phyloP scores from a whole-genome alignment of 345 rosid genomes.

The Bretschneidera sinensis region DNA sequence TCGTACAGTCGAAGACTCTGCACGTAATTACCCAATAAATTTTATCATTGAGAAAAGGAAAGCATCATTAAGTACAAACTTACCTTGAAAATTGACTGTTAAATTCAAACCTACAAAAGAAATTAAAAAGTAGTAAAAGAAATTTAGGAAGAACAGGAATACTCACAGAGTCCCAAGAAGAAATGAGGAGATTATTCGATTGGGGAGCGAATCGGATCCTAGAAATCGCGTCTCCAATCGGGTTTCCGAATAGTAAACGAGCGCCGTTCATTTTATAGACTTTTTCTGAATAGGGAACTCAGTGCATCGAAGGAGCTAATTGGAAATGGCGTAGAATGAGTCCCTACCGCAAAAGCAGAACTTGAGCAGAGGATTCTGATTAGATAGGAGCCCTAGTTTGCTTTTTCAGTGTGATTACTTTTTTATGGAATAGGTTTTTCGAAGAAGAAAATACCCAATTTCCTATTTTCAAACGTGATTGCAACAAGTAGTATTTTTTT shows the following conservation, averaged over 20 bases:
- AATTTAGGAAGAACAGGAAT: not conserved
- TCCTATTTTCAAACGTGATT: too few relatives aligned
- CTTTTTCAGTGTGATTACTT: not conserved
- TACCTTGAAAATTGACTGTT: too few relatives aligned
- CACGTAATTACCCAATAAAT: not conserved
- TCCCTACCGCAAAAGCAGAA: not conserved
- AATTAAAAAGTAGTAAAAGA: not conserved
- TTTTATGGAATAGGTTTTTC: not conserved
- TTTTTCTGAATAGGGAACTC: not conserved
- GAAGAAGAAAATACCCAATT: too few relatives aligned
- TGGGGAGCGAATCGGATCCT: slow-evolving; percentile 66
- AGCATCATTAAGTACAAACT: too few relatives aligned
- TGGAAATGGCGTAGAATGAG: too few relatives aligned
- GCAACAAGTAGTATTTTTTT: too few relatives aligned
- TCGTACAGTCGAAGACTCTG: slow-evolving; percentile 71
- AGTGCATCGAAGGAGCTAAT: not conserved
- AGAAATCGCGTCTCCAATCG: slow-evolving; percentile 63
- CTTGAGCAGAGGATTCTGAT: not conserved
- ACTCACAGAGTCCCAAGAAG: slow-evolving; percentile 94
- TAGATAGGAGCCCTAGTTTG: not conserved
- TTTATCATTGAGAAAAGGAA: not conserved
- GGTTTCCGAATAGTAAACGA: slow-evolving; percentile 42
- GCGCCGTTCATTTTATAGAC: slow-evolving; percentile 20
- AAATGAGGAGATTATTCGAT: slow-evolving; percentile 68
- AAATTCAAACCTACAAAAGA: not conserved